Evolutionary conservation across 176 grass and related monocot species (phyloP), one percentile per base, ranked within the genome.

Genomic region (Poa annua): DNA sequence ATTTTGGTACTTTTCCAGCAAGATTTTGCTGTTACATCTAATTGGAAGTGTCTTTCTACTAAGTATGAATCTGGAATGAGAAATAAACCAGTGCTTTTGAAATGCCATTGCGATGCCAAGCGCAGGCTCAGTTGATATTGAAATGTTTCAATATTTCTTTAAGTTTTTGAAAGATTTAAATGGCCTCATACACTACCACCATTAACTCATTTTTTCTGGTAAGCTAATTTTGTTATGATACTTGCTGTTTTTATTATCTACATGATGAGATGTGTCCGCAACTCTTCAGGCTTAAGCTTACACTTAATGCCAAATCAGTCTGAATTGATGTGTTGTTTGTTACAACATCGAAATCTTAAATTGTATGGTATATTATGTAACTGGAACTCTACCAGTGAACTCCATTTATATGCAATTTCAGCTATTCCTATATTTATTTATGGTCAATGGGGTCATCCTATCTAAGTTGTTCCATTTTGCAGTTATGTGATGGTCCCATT

Each of bases 401-500:
- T 51, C 12, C 38, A 76, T 1, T 88, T 88, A 72, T 5, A 66
- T 63, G 26, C 51, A 36, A 50, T 19, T 71, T 81, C 24, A 77
- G 65, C 21, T 73, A 29, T 85, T 60, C 12, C 70, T 80, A 64
- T 81, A 75, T 41, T 42, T 42, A 22, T 14, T 54, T 51, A 13
- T 80, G 4, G n/a, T 74, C 66, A 15, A 70, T 52, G 26, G 36
- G 49, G 68, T 54, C 29, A 75, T 81, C 65, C n/a, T 64, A 15
- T 79, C 55, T 80, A 80, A 88, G 54, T 34, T 64, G n/a, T 78
- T 80, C 33, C 51, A 39, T 86, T 83, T 60, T 92, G 85, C 86
- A 97, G 94, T 85, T 90, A 84, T 97, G 91, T 55, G 95, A 98
- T 84, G 95, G 95, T 85, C 75, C 90, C 22, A 87, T 98, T 81